Conservation (phyloP, 768 basidiomycete species). For the Gyrodon lividus region DNA sequence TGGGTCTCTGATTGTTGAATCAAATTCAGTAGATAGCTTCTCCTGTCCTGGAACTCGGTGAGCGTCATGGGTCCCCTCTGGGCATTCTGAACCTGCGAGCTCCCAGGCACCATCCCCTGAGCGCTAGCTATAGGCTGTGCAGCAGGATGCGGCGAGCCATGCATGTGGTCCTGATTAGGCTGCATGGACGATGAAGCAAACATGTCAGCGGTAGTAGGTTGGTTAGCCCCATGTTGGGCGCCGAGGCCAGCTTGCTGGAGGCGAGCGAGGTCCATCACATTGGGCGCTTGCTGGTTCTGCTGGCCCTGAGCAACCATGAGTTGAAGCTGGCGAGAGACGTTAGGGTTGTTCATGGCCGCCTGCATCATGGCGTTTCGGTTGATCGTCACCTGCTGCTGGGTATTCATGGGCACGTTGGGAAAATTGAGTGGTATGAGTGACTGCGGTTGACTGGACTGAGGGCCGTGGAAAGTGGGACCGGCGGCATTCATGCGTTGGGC, state of each 20-base stretch:
- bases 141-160: conserved; percentile 45
- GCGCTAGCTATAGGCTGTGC: conserved; percentile 21
- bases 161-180: conserved; percentile 42
- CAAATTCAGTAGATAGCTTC: conserved; percentile 3
- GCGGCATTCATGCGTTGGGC: conserved; percentile 38
- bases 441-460: conserved; percentile 27
- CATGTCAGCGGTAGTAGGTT: conserved; percentile 41
- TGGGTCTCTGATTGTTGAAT: conserved; percentile 17
- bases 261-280: conserved; percentile 38
- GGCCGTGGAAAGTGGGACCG: conserved; percentile 38
- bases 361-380: conserved; percentile 40
- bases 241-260: conserved; percentile 31
- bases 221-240: conserved; percentile 38
- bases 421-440: conserved; percentile 39
- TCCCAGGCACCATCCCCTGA: conserved; percentile 24
- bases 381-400: conserved; percentile 34
- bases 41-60: conserved; percentile 26
- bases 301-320: conserved; percentile 49
- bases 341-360: conserved; percentile 28
- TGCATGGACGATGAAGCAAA: conserved; percentile 48
- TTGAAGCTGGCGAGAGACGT: conserved; percentile 39
- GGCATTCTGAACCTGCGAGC: conserved; percentile 19
- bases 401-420: conserved; percentile 37
- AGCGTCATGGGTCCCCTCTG: conserved; percentile 23
- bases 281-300: conserved; percentile 38